Base-by-base conservation (phyloP, 2,329 filamentous ascomycete species). In the Hymenoscyphus albidus region DNA sequence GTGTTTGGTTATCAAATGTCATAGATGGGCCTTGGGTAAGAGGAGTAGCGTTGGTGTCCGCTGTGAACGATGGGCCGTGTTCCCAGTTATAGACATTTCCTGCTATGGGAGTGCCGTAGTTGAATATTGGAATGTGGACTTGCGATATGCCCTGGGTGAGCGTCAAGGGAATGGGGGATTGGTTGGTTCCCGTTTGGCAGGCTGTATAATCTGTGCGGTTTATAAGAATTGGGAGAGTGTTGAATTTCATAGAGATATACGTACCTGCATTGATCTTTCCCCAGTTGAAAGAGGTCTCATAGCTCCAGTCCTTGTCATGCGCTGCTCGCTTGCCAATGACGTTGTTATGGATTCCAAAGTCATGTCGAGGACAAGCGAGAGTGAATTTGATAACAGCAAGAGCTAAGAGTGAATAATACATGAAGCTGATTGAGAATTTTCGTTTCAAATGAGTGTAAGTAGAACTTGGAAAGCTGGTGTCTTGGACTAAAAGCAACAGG, bases 101-200 rank as follows among this genome's bases (percentile, higher is more conserved):
- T 1, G 69, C 59, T 4, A 76, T 69, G 14, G 73, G 66, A 62
- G 69, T 66, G 4, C 73, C 69, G 71, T 81, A 82, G n/a, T 78
- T 74, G 73, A 83, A 82, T 16, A 58, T 70, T 4, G 79, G 76
- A 1, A 72, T 72, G 69, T 82, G 80, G 32, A 73, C 74, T 22
- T 71, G 66, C 1, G 79, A 76, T 4, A 81, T 74, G 7, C 79
- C 80, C 62, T 78, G 73, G 27, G 73, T 70, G 38, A 78, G 72
- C 9, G 70, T 73, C 7, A 83, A 76, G 0, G 76, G 74, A 61
- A 84, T 83, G 6, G 82, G 82, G 0, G 80, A 80, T 70, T 83
- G 81, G 63, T 81, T 78, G 0, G 79, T 82, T 42, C 82, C 81
- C 16, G 77, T 80, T 67, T 83, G 81, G 74, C 82, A 83, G 22